A percentile compares a stretch with the other conserved stretches of the same genome.
Conservation (phyloP, 2,329 filamentous ascomycete species). For the Colletotrichum godetiae region DNA sequence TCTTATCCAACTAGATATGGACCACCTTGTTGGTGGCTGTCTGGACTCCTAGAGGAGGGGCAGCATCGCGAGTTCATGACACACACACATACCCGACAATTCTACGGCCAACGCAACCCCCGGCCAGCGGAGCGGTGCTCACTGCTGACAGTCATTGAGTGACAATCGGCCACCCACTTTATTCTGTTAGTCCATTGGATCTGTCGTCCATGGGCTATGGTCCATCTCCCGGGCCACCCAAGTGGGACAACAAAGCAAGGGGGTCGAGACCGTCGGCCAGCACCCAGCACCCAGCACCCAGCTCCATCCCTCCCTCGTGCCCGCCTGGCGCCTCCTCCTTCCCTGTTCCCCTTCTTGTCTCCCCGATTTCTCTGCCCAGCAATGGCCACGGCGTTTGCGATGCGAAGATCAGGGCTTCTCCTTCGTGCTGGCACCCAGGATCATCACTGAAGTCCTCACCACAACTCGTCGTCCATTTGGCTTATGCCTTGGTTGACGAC, state of each 20-base stretch:
- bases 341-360: neutral
- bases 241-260: conserved; percentile 30
- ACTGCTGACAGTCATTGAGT: conserved; percentile 25
- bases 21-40: neutral
- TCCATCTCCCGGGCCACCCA: conserved; percentile 20
- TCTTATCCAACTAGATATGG: neutral
- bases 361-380: neutral
- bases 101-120: neutral
- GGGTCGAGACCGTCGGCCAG: conserved; percentile 20
- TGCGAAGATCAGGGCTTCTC: neutral
- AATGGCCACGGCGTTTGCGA: neutral
- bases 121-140: conserved; percentile 10
- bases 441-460: neutral
- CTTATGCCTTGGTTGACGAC: neutral
- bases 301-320: conserved; percentile 1
- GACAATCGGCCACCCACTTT: conserved; percentile 22
- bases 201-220: conserved; percentile 3
- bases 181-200: neutral
- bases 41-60: neutral
- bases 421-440: neutral
- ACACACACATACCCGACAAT: neutral
- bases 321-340: neutral
- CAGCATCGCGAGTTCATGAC: neutral
- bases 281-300: too few relatives aligned
- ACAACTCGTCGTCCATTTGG: neutral